Evolutionary conservation across 495 filamentous ascomycete genomes (phyloP), one percentile per base, ranked within the genome.

Genomic region (Hypoxylon subgilvum): DNA sequence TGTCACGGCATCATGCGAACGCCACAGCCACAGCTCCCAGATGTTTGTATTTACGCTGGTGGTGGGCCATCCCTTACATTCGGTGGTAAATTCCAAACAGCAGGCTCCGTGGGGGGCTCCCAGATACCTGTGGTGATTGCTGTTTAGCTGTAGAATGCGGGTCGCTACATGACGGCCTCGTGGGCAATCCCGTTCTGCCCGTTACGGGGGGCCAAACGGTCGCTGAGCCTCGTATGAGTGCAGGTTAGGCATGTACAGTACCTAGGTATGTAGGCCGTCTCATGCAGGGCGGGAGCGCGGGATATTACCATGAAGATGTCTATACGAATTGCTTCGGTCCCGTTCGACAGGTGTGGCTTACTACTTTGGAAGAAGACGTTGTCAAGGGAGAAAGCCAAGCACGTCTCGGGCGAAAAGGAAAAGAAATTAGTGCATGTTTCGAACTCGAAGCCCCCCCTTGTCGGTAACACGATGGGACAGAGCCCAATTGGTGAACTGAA

Each of bases 231-330:
- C 48, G 14, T 34, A 54, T 52, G 38, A 46, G 57, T 40, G 40
- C 39, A 30, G 39, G 54, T 59, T 47, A 40, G 38, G 35, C n/a
- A 32, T 13, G 17, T 21, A 38, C 14, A 28, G 32, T 54, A 43
- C 34, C 49, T 34, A 35, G 27, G 31, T 49, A 34, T 14, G 31
- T 9, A 39, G 19, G 36, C 18, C 49, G 36, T 47, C 52, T 31
- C 42, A 55, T 54, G 61, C 54, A 64, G 32, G 61, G 49, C 61
- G 61, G 61, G 49, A 59, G n/a, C 12, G 42, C 61, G 61, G 61
- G 54, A 59, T 64, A 59, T 64, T 64, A 64, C 60, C 47, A 53
- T 42, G 48, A 35, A 21, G 22, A 28, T 21, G 43, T 27, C 32
- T 31, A 50, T 64, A 55, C 54, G 61, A 55, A n/a, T n/a, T n/a